Evolutionary conservation across 768 basidiomycete species (phyloP).

Genomic region (Pleurotus eryngii): DNA sequence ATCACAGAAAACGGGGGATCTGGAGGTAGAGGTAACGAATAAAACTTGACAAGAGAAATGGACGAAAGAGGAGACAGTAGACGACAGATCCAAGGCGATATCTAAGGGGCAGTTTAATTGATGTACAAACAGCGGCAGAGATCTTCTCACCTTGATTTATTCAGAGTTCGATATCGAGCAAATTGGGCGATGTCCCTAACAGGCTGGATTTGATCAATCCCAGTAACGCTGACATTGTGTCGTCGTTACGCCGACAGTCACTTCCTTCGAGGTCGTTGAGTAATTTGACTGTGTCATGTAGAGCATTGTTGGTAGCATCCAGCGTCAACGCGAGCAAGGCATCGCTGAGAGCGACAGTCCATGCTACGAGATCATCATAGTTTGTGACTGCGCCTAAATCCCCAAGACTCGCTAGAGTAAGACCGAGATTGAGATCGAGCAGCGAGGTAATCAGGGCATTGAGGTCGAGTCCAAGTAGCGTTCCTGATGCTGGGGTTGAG

Average conservation of each 20-base stretch:
- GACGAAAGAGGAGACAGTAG: background rate
- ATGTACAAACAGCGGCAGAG: too few species aligned
- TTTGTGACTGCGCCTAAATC: background rate
- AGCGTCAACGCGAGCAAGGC: background rate
- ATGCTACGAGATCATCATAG: background rate
- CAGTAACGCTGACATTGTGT: background rate
- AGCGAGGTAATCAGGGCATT: background rate
- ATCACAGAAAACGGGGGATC: background rate
- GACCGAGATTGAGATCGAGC: background rate
- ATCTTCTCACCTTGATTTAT: too few species aligned
- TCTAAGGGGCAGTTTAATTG: background rate
- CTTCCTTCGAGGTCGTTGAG: constrained; percentile 2
- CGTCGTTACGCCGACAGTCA: background rate
- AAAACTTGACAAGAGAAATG: background rate
- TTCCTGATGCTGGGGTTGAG: background rate
- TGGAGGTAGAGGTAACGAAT: background rate
- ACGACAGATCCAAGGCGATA: too few species aligned
- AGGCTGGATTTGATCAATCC: constrained; percentile 1
- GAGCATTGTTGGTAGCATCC: background rate
- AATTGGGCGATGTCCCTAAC: background rate
- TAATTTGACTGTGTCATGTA: background rate
- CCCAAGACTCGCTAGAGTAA: background rate
- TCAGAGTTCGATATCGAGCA: background rate
- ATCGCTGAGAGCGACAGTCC: background rate
- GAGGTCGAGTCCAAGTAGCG: constrained; percentile 2